Conservation (phyloP, 331 rosid species). For the Pyracantha coccinea region DNA sequence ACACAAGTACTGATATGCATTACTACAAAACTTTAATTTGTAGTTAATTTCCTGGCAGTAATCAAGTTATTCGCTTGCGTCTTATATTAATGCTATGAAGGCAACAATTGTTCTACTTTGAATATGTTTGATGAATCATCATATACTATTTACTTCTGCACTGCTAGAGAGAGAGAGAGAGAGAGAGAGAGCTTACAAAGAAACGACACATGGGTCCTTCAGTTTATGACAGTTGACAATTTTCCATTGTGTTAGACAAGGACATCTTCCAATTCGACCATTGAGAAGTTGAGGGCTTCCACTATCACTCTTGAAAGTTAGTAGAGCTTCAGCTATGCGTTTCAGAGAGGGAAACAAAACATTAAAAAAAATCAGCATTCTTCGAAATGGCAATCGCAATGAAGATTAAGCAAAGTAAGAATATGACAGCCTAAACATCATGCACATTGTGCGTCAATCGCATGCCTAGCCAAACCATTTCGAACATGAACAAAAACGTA, state of each 20-base stretch:
- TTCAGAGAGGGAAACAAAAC: conserved; percentile 1
- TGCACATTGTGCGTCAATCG: neutral
- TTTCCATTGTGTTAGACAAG: conserved; percentile 38
- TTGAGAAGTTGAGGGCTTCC: conserved; percentile 20
- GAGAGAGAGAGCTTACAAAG: conserved; percentile 32
- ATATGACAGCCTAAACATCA: neutral
- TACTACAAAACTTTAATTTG: no score
- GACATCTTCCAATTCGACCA: conserved; percentile 21
- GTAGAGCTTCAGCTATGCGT: conserved; percentile 45
- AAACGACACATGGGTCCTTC: conserved; percentile 39
- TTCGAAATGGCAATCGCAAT: neutral
- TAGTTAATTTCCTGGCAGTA: neutral
- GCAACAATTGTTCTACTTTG: neutral
- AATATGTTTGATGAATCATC: neutral
- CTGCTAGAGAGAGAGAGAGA: neutral
- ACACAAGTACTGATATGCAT: neutral
- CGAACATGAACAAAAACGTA: neutral
- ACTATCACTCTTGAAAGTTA: conserved; percentile 24
- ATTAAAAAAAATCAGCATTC: neutral
- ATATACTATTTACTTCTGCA: neutral
- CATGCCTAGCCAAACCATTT: neutral
- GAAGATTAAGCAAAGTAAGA: neutral
- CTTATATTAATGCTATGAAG: neutral
- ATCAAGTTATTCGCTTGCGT: neutral
- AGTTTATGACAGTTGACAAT: conserved; percentile 32